Evolutionary conservation across 106 monocot genomes (phyloP).

Genomic region (Amphibolis antarctica): DNA sequence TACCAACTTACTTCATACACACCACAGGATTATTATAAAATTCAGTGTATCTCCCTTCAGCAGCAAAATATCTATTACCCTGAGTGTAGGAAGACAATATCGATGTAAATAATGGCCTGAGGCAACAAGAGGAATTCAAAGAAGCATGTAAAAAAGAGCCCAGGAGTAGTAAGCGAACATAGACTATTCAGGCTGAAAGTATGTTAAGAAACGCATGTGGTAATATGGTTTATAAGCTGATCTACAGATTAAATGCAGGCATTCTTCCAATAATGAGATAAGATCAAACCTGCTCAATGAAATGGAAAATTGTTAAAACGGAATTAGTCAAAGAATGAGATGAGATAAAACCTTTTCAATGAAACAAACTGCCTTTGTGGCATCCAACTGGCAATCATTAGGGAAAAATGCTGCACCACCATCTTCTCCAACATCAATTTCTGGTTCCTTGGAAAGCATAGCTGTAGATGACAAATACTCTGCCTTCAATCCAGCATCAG

Average conservation of each 20-base stretch:
- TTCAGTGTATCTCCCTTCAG: conserved; percentile 66
- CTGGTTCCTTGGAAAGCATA: conserved; percentile 51
- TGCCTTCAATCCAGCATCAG: conserved; percentile 49
- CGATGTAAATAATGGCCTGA: no score
- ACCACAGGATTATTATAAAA: conserved; percentile 65
- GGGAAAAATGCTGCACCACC: conserved; percentile 57
- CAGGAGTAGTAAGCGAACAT: neutral
- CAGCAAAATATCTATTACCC: conserved; percentile 44
- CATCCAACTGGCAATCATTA: conserved; percentile 89
- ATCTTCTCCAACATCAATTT: conserved; percentile 38
- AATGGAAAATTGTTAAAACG: no score
- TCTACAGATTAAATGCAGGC: neutral
- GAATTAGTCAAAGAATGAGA: neutral
- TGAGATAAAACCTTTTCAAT: conserved; percentile 41
- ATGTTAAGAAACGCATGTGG: no score
- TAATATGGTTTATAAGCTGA: no score
- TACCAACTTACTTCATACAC: conserved; percentile 33
- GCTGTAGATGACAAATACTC: conserved; percentile 42
- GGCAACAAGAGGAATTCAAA: neutral
- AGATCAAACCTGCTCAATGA: conserved; percentile 47
- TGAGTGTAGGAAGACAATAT: conserved; percentile 13
- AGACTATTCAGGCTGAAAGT: no score
- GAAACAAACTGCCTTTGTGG: conserved; percentile 40
- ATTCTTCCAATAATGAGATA: neutral
- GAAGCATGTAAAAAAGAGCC: neutral